A percentile compares a stretch with the other conserved stretches of the same genome.
Conservation (phyloP, 2,329 filamentous ascomycete genomes). For the Raffaelea albimanens region DNA sequence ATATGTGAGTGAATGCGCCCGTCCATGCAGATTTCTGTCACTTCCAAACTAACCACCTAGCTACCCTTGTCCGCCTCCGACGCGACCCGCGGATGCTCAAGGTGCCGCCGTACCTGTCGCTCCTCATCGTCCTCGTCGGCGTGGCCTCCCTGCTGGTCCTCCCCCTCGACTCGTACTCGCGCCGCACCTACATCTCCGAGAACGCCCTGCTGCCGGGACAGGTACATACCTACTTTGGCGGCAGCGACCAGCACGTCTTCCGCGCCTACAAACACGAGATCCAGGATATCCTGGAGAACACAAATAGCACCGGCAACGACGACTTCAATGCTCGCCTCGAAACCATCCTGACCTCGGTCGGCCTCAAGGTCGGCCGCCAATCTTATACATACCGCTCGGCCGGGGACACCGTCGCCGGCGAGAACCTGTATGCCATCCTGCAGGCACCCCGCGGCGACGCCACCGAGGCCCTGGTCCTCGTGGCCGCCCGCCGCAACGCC, state of each 20-base stretch:
- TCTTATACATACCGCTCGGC: slow-evolving; percentile 76
- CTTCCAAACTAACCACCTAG: slow-evolving; percentile 20
- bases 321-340: slow-evolving; percentile 65
- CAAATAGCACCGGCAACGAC: no score
- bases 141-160: slow-evolving; percentile 84
- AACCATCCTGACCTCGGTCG: slow-evolving; percentile 65
- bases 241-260: slow-evolving; percentile 92
- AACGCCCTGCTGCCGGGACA: slow-evolving; percentile 93
- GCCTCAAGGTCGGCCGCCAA: slow-evolving; percentile 80
- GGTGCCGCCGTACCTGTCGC: slow-evolving; percentile 78
- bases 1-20: no score
- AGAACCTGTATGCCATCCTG: slow-evolving; percentile 90
- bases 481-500: slow-evolving; percentile 81
- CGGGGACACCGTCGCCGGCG: slow-evolving; percentile 53
- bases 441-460: slow-evolving; percentile 92
- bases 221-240: slow-evolving; percentile 95
- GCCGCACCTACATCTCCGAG: slow-evolving; percentile 91
- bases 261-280: slow-evolving; percentile 83
- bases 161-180: slow-evolving; percentile 82
- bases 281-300: slow-evolving; percentile 43
- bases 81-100: slow-evolving; percentile 74
- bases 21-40: no score
- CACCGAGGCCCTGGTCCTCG: slow-evolving; percentile 89
- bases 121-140: slow-evolving; percentile 75
- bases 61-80: slow-evolving; percentile 59